phyloP scores from a whole-genome alignment of 2,329 filamentous ascomycete species.

The Allantophomopsis lycopodina region DNA sequence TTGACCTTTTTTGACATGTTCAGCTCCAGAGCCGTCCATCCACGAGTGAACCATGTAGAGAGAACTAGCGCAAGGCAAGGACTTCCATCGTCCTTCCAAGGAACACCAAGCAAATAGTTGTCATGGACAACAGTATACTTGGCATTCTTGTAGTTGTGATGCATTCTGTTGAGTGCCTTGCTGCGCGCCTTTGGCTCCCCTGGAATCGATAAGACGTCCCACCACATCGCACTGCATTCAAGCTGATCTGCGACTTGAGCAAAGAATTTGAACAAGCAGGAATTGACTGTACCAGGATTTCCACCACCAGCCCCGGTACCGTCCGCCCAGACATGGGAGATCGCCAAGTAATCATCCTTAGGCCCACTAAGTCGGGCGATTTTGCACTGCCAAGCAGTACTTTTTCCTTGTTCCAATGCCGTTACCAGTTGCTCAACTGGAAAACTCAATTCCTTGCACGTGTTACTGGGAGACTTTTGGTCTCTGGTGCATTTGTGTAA shows the following conservation, averaged over 20 bases:
- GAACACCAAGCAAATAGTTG: slow-evolving; percentile 5
- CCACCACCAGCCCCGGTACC: too few species aligned
- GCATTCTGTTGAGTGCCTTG: slow-evolving; percentile 9
- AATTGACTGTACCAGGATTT: background rate
- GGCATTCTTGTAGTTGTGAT: slow-evolving; percentile 9
- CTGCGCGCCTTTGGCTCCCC: slow-evolving; percentile 4
- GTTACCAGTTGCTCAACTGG: too few species aligned
- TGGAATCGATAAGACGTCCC: slow-evolving; percentile 14
- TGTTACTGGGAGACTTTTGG: too few species aligned
- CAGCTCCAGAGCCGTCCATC: too few species aligned
- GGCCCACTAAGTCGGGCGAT: too few species aligned
- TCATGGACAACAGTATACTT: slow-evolving; percentile 6
- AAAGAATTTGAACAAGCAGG: slow-evolving; percentile 9
- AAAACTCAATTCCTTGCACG: too few species aligned
- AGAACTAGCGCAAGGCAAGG: slow-evolving; percentile 12
- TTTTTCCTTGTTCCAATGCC: too few species aligned
- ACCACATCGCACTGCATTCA: slow-evolving; percentile 13
- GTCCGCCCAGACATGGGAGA: too few species aligned
- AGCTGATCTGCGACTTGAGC: slow-evolving; percentile 5
- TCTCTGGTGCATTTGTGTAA: too few species aligned
- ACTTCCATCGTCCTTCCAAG: slow-evolving; percentile 9
- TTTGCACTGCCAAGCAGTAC: too few species aligned
- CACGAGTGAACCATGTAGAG: slow-evolving; percentile 14
- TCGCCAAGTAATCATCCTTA: too few species aligned
- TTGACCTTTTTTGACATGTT: too few species aligned